A percentile compares a stretch with the other conserved stretches of the same genome.
Evolutionary conservation across 1,284 basidiomycete genomes (phyloP).

Genomic region (Amylostereum chailletii): DNA sequence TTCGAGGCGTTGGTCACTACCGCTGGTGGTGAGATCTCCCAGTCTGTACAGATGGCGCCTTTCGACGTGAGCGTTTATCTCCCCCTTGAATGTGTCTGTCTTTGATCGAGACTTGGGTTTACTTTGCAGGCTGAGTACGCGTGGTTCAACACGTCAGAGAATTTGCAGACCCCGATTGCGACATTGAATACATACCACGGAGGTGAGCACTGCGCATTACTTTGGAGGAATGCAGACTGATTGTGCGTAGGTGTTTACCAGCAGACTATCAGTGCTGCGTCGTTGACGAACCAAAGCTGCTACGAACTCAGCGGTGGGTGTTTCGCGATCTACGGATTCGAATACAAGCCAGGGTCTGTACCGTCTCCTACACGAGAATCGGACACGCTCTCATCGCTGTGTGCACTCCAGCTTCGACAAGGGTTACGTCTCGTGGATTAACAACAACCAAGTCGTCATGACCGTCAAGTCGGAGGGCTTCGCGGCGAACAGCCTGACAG

Average conservation of each 20-base stretch:
- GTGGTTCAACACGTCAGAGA: slow-evolving; percentile 11
- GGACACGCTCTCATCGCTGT: neutral
- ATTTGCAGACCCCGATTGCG: slow-evolving; percentile 24
- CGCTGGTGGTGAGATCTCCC: slow-evolving; percentile 49
- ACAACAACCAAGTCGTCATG: slow-evolving; percentile 25
- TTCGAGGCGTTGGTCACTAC: slow-evolving; percentile 54
- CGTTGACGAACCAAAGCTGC: slow-evolving; percentile 23
- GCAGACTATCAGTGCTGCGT: slow-evolving; percentile 39
- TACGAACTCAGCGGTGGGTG: neutral
- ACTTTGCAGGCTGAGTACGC: slow-evolving; percentile 34
- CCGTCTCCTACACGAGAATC: neutral
- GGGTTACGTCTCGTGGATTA: slow-evolving; percentile 2
- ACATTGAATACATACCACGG: slow-evolving; percentile 17
- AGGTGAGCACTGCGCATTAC: too few relatives aligned
- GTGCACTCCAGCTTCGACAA: neutral
- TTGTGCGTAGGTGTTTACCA: slow-evolving; percentile 42
- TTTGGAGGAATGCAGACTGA: slow-evolving; percentile 21
- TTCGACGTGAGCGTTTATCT: slow-evolving; percentile 39
- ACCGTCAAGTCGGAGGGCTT: slow-evolving; percentile 13
- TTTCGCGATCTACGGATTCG: neutral
- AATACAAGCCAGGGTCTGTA: neutral
- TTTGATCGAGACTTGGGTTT: slow-evolving; percentile 34
- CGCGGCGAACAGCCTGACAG: slow-evolving; percentile 20
- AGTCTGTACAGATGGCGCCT: slow-evolving; percentile 59
- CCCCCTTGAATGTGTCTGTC: slow-evolving; percentile 31